Conservation (phyloP, 2,329 filamentous ascomycete genomes). For the Cladosporium sphaerospermum region DNA sequence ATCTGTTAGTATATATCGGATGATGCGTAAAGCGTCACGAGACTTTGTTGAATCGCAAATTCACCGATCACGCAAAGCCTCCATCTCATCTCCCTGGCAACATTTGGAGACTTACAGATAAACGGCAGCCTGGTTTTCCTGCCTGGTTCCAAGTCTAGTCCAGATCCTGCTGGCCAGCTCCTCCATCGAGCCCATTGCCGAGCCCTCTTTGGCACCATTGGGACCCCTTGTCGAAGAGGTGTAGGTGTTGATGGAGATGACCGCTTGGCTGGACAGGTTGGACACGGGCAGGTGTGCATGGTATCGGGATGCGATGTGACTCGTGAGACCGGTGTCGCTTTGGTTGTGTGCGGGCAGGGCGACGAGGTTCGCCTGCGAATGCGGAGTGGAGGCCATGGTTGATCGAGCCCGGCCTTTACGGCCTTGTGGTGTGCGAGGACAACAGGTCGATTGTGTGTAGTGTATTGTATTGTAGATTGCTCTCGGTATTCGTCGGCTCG, state of each 20-base stretch:
- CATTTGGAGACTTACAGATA: slow-evolving; percentile 67
- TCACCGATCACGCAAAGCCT: too few species aligned
- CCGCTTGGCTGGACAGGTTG: slow-evolving; percentile 79
- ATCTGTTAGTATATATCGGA: slow-evolving; percentile 13
- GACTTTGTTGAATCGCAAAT: not conserved
- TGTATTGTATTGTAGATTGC: too few species aligned
- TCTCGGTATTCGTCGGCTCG: not conserved
- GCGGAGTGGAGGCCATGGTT: slow-evolving; percentile 42
- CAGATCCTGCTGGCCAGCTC: slow-evolving; percentile 84
- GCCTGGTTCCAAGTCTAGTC: slow-evolving; percentile 75
- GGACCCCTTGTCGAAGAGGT: slow-evolving; percentile 80
- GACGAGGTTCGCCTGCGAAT: slow-evolving; percentile 79
- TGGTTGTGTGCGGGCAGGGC: slow-evolving; percentile 78
- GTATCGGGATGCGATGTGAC: slow-evolving; percentile 80
- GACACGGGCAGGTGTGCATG: slow-evolving; percentile 87
- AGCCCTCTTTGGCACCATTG: slow-evolving; percentile 86
- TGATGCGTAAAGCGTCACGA: not conserved
- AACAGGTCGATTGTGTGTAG: not conserved
- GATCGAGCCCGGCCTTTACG: slow-evolving; percentile 18
- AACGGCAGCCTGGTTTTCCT: slow-evolving; percentile 86
- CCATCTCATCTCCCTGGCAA: not conserved
- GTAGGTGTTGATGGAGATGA: slow-evolving; percentile 92
- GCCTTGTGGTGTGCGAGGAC: slow-evolving; percentile 14
- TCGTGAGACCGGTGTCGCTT: slow-evolving; percentile 62
- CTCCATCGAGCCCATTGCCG: slow-evolving; percentile 85